These are phyloP conservation scores for Aegilops bicornis DNA, from an alignment of 176 grass and related monocot genomes.

Conservation along the genomic window DNA sequence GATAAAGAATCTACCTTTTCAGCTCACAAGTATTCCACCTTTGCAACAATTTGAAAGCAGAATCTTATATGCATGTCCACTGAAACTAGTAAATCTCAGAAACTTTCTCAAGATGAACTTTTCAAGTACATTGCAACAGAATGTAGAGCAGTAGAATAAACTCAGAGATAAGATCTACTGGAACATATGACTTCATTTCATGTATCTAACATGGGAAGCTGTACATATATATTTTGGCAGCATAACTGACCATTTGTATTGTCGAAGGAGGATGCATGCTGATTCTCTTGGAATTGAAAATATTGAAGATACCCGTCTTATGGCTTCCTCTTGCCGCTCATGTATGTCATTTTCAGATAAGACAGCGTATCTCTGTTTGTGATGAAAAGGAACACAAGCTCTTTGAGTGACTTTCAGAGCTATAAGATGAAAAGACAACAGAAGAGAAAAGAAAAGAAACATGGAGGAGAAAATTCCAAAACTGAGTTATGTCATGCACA, in stretches of 20 bases:
- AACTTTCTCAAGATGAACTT: neutral
- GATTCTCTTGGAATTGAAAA: slow-evolving; percentile 59
- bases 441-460: neutral
- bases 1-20: neutral
- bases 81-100: neutral
- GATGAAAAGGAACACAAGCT: slow-evolving; percentile 16
- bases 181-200: neutral
- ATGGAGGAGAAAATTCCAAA: neutral
- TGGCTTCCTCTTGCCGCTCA: slow-evolving; percentile 62
- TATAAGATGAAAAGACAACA: neutral
- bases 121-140: neutral
- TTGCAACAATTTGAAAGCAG: neutral
- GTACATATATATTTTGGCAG: neutral
- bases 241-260: slow-evolving; percentile 75
- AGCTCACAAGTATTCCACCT: neutral
- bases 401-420: slow-evolving; percentile 12
- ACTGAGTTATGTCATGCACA: neutral
- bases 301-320: slow-evolving; percentile 54
- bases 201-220: neutral
- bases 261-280: slow-evolving; percentile 71
- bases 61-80: neutral
- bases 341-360: slow-evolving; percentile 61
- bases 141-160: neutral
- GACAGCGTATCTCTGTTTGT: slow-evolving; percentile 60
- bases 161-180: neutral